phyloP scores from a whole-genome alignment of 148 eudicot genomes.

The Pharnaceum exiguum region DNA sequence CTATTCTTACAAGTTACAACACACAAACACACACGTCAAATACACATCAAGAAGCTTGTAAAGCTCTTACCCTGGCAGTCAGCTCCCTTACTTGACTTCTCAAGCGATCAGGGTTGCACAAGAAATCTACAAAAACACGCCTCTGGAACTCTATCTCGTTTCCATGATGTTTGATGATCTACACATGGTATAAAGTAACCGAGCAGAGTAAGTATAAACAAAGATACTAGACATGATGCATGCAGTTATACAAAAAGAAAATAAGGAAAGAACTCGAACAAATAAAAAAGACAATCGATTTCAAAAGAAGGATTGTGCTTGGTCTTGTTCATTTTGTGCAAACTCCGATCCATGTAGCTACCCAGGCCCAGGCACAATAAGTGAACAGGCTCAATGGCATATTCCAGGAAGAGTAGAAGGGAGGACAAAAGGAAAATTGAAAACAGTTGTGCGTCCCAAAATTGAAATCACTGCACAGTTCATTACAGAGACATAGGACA shows the following conservation, averaged over 20 bases:
- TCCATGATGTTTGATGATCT: slow-evolving; percentile 85
- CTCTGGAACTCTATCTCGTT: slow-evolving; percentile 84
- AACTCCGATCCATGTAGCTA: too few species aligned
- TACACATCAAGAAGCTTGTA: slow-evolving; percentile 52
- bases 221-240: background rate
- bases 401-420: too few species aligned
- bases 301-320: too few species aligned
- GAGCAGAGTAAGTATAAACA: background rate
- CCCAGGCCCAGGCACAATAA: too few species aligned
- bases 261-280: too few species aligned
- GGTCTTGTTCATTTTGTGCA: too few species aligned
- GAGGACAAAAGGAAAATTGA: too few species aligned
- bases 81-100: slow-evolving; percentile 77
- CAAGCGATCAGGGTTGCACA: slow-evolving; percentile 84
- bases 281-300: too few species aligned
- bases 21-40: slow-evolving; percentile 5
- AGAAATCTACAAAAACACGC: slow-evolving; percentile 88
- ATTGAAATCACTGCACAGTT: too few species aligned
- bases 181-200: background rate
- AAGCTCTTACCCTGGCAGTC: slow-evolving; percentile 64
- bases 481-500: too few species aligned
- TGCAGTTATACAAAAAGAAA: background rate
- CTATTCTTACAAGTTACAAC: background rate
- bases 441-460: too few species aligned
- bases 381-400: too few species aligned